Conservation (phyloP, 1,139 yeast species). For the Yamadazyma triangularis region DNA sequence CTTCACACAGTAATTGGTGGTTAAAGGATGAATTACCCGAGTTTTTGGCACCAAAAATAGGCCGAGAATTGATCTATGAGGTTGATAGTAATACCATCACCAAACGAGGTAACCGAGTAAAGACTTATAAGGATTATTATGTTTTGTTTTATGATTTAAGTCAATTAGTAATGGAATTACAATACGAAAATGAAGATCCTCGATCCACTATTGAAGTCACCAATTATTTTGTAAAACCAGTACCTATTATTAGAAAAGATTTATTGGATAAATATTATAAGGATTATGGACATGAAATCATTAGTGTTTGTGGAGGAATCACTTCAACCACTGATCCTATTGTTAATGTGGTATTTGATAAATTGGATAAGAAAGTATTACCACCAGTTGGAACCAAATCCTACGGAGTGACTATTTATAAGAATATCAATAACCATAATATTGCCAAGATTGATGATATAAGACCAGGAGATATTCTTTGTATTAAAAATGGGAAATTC, state of each 20-base stretch:
- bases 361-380: constrained; percentile 24
- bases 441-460: constrained; percentile 59
- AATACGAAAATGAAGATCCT: constrained; percentile 56
- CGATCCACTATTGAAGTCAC: constrained; percentile 45
- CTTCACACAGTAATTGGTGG: constrained; percentile 59
- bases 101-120: constrained; percentile 54
- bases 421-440: constrained; percentile 40
- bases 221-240: constrained; percentile 34
- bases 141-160: constrained; percentile 71
- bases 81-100: constrained; percentile 53
- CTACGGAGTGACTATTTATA: constrained; percentile 70
- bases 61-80: constrained; percentile 55
- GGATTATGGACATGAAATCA: constrained; percentile 32
- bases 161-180: constrained; percentile 55
- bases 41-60: constrained; percentile 37
- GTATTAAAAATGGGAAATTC: constrained; percentile 71
- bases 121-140: constrained; percentile 63
- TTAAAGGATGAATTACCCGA: constrained; percentile 56
- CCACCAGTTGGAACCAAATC: constrained; percentile 64
- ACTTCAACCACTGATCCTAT: constrained; percentile 14
- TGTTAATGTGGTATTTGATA: constrained; percentile 17
- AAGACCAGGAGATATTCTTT: constrained; percentile 78
- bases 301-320: constrained; percentile 1
- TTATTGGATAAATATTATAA: constrained; percentile 48
- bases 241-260: constrained; percentile 47